Evolutionary conservation across 495 filamentous ascomycete species (phyloP), one percentile per base, ranked within the genome.

Genomic region (Thozetella sp.): DNA sequence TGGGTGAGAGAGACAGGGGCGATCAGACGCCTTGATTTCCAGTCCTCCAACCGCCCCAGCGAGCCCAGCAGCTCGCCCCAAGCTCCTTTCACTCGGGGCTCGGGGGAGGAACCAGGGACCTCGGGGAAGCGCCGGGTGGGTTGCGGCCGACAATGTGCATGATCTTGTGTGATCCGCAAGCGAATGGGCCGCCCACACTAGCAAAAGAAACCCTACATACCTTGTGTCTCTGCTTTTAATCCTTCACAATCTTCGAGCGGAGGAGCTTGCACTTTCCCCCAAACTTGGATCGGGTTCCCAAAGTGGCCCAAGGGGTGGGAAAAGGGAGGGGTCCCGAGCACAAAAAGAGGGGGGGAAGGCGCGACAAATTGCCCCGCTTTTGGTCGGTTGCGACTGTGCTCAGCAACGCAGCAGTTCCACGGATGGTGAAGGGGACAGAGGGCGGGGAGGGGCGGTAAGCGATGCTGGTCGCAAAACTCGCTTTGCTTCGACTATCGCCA

Each of bases 281-380:
- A n/a, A n/a, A n/a, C n/a, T n/a, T 37, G 30, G 15, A 37, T 37
- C 30, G 15, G 30, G 30, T 37, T 15, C 15, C 6, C 6, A 6
- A 6, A 37, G 30, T 6, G 30, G 15, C 30, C 15, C n/a, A 13
- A 13, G 43, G 6, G 6, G 45, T 11, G 27, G 34, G 25, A 3
- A 52, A 58, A 22, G 30, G 24, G 23, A 52, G 40, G 61, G 17
- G 23, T 12, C 12, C 24, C 19, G 60, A 23, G 17, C n/a, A 22
- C 11, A 20, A 20, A 56, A 22, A 23, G 43, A 3, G 56, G 52
- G 22, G 15, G 50, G 13, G 27, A 37, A 37, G 30, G 60, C 53
- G 54, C 43, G 37, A 58, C 62, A 61, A 54, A 43, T 57, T 64
- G 62, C 62, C 60, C 63, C 56, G 55, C 63, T 58, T 48, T 55